Evolutionary conservation across 1,284 basidiomycete species (phyloP), one percentile per base, ranked within the genome.

Genomic region (Abortiporus biennis): DNA sequence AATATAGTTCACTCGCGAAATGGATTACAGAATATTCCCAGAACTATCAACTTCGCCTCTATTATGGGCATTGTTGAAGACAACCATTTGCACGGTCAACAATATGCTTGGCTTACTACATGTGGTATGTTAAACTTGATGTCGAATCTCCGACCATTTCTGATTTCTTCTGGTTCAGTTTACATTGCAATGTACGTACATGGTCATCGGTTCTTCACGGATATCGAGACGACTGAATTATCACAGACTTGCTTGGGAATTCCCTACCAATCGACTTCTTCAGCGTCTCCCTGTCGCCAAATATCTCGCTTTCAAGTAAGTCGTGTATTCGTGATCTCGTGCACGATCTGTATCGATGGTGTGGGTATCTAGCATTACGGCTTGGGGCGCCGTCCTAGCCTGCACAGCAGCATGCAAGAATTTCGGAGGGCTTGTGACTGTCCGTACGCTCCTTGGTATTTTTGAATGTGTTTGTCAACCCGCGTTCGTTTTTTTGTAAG

Each of bases 11-110:
- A 24, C 23, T 13, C 29, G 12, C 17, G 15, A 15, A 3, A 29
- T 27, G 31, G 13, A 22, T 29, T 9, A 20, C 33, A n/a, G n/a
- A n/a, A n/a, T n/a, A n/a, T n/a, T n/a, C n/a, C n/a, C n/a, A 70
- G 69, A 43, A 74, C 72, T 11, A 62, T 75, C 38, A 73, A 69
- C 45, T 74, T 76, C 51, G 72, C 74, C 6, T 71, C 72, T 20
- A 78, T 78, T 47, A 78, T 76, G 75, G 72, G 72, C 19, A 73
- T 76, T 40, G 56, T 60, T 2, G 53, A 65, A 43, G 72, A 74
- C 48, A 68, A 67, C 0, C 47, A 67, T 43, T 64, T 76, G 11
- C 54, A 61, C 30, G 72, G 73, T 0, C 72, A 74, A 53, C 61
- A 74, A 52, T 76, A 74, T 49, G 63, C 67, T 1, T 74, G 72